These are phyloP conservation scores for Blastobotrys chiropterorum DNA, from an alignment of 805 yeast genomes.

Conservation along the genomic window DNA sequence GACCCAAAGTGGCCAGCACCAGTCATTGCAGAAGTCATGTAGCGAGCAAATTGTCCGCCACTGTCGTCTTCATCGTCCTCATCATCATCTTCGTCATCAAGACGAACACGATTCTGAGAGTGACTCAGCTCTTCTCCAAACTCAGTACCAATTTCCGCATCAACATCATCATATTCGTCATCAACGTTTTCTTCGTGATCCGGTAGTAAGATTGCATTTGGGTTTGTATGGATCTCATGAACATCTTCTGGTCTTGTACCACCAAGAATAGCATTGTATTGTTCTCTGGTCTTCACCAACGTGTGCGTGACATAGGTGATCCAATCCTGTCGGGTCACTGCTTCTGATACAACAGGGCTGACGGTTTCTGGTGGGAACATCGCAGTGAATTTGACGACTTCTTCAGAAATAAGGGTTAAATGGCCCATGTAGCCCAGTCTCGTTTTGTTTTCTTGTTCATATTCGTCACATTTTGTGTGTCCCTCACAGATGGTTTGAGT, in stretches of 20 bases:
- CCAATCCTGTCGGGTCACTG: conserved; percentile 57
- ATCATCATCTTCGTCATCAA: conserved; percentile 21
- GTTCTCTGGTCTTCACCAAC: conserved; percentile 82
- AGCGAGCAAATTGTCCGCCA: too few species aligned
- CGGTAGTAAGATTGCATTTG: conserved; percentile 30
- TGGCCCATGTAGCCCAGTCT: conserved; percentile 98
- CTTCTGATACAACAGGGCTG: conserved; percentile 46
- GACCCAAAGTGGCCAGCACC: conserved; percentile 46
- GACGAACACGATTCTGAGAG: conserved; percentile 13
- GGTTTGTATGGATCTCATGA: conserved; percentile 25
- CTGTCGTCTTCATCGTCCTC: conserved; percentile 18
- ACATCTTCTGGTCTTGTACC: conserved; percentile 52
- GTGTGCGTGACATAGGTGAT: conserved; percentile 74
- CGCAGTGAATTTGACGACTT: conserved; percentile 80
- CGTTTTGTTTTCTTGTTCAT: conserved; percentile 53
- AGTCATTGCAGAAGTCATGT: conserved; percentile 70
- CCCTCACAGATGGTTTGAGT: conserved; percentile 57
- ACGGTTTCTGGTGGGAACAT: conserved; percentile 54
- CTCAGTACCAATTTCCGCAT: conserved; percentile 13
- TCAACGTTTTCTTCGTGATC: conserved; percentile 33
- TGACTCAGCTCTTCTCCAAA: conserved; percentile 6
- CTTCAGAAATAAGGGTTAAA: conserved; percentile 86
- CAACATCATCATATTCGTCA: conserved; percentile 30
- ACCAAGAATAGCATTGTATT: conserved; percentile 89
- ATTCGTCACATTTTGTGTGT: conserved; percentile 50